Base-by-base conservation (phyloP, 345 rosid species). In the Citrus trifoliata region DNA sequence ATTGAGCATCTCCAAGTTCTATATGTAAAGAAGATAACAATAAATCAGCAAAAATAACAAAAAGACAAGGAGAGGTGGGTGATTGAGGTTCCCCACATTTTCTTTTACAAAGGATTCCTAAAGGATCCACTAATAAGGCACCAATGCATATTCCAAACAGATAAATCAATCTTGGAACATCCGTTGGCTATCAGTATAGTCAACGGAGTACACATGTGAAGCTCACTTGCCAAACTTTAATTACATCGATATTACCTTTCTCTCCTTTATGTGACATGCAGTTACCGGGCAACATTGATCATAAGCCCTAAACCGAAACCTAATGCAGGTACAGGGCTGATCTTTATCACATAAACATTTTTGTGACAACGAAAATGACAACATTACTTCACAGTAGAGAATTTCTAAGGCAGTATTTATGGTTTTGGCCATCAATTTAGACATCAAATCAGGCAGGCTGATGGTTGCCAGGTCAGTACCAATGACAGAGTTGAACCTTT, bases 101-200 rank as follows among this genome's bases (percentile, higher is more conserved):
- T 42, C 61, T 48, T 64, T 75, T 48, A 65, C n/a, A 32, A 61
- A 65, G 48, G 30, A 65, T 75, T 75, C 78, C 10, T 7, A 19
- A 37, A 37, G 28, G 28, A 76, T 25, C 56, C 79, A 67, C 48
- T 32, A 2, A 53, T 37, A 56, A 76, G 73, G 38, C 67, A 55
- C 46, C 62, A 67, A 33, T 24, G 73, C 65, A 33, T 18, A 53
- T 67, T 35, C 66, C 73, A 35, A 55, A 51, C 51, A 18, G 40
- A 75, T 65, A 75, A 64, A 53, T 32, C 33, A 19, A 65, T 56
- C 66, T 53, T 51, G 65, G 35, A 76, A 76, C 27, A 37, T 76
- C 64, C 33, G 79, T 14, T 67, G 18, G 72, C 6, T 32, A 8
- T 13, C 3, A 67, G 53, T 38, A 67, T 24, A 9, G n/a, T 35